These are phyloP conservation scores for Sarocladium brachiariae DNA, from an alignment of 2,329 filamentous ascomycete species.

Conservation along the genomic window DNA sequence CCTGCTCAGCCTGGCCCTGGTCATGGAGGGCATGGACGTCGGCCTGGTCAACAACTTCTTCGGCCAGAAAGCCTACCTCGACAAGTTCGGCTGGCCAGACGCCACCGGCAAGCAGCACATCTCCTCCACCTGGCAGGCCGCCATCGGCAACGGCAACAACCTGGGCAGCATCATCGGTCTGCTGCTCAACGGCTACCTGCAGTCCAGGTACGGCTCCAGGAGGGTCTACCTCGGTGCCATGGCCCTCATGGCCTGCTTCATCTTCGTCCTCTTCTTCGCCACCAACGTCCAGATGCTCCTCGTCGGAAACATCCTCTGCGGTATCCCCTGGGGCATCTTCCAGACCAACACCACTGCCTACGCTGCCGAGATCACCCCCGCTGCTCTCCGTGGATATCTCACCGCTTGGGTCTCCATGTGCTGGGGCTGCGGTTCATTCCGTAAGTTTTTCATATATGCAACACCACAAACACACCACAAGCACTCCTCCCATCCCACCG, in stretches of 20 bases:
- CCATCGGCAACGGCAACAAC: constrained; percentile 32
- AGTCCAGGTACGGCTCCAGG: constrained; percentile 33
- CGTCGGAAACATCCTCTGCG: constrained; percentile 33
- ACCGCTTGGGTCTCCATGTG: constrained; percentile 36
- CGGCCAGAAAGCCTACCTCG: constrained; percentile 22
- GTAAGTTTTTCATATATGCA: neutral
- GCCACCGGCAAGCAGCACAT: constrained; percentile 32
- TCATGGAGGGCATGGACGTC: constrained; percentile 30
- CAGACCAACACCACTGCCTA: constrained; percentile 35
- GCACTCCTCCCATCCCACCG: too few species aligned
- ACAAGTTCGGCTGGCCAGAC: constrained; percentile 27
- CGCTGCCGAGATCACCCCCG: constrained; percentile 31
- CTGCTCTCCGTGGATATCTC: constrained; percentile 29
- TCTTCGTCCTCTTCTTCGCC: constrained; percentile 37
- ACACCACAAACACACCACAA: neutral
- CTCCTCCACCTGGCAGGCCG: constrained; percentile 39
- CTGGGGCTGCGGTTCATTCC: constrained; percentile 33
- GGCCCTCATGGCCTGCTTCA: constrained; percentile 27
- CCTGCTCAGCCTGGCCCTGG: constrained; percentile 23
- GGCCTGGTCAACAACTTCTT: constrained; percentile 33
- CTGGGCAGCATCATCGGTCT: constrained; percentile 41
- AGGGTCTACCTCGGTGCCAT: constrained; percentile 36
- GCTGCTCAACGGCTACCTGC: constrained; percentile 35
- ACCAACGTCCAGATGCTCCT: constrained; percentile 27
- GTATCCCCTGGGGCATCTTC: constrained; percentile 35